Conservation (phyloP, 805 yeast genomes). For the Candida golubevii region DNA sequence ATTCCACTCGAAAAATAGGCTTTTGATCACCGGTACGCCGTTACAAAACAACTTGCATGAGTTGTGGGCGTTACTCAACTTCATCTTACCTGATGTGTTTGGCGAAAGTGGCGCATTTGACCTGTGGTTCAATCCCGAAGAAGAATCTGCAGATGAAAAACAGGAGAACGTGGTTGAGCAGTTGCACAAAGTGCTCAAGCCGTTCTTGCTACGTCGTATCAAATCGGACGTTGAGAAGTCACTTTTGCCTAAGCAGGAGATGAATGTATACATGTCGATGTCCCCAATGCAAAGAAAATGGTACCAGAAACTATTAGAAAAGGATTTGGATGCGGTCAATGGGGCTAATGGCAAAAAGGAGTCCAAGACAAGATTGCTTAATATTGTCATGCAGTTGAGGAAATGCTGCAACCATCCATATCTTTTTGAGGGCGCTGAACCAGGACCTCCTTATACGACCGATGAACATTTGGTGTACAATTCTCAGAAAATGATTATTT, state of each 20-base stretch:
- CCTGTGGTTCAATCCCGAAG: conserved; percentile 58
- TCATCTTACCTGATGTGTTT: conserved; percentile 73
- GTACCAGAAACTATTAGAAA: conserved; percentile 73
- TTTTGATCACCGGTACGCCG: conserved; percentile 79
- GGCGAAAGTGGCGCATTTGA: conserved; percentile 71
- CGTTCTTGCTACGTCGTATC: conserved; percentile 71
- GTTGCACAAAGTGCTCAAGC: conserved; percentile 70
- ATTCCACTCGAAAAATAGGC: conserved; percentile 64
- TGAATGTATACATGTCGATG: conserved; percentile 71
- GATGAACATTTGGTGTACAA: conserved; percentile 78
- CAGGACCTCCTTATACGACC: conserved; percentile 84
- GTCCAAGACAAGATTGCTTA: conserved; percentile 68
- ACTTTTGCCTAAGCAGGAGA: conserved; percentile 67
- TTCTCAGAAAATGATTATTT: conserved; percentile 65
- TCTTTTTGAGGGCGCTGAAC: conserved; percentile 82
- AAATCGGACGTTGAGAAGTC: conserved; percentile 81
- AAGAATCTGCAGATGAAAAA: conserved; percentile 26
- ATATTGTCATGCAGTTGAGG: conserved; percentile 80
- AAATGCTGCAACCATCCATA: conserved; percentile 87
- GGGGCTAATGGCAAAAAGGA: conserved; percentile 76
- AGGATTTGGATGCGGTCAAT: conserved; percentile 80
- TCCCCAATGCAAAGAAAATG: conserved; percentile 74
- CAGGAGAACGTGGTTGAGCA: conserved; percentile 59
- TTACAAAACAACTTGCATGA: conserved; percentile 76
- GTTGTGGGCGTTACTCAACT: conserved; percentile 75